These are phyloP conservation scores for Pythium sukuiense DNA, from an alignment of 352 stramenopile species.

Conservation along the genomic window DNA sequence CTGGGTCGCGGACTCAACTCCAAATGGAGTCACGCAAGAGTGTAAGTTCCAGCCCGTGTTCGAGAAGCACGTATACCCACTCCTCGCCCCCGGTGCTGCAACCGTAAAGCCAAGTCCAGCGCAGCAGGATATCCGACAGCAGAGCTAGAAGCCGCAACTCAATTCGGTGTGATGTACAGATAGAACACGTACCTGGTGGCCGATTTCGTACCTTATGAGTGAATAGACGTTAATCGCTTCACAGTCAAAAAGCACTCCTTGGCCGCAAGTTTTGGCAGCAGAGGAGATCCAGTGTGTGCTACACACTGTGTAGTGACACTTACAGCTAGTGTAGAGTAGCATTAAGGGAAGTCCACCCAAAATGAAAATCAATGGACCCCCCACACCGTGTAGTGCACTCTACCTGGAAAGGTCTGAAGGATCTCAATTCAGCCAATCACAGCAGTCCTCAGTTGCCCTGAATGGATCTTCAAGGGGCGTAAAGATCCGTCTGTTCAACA, in stretches of 20 bases:
- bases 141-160: not conserved
- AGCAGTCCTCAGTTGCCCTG: not conserved
- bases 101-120: not conserved
- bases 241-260: too few species aligned
- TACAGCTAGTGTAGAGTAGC: too few species aligned
- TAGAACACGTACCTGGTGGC: too few species aligned
- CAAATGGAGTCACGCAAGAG: conserved; percentile 13
- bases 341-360: too few species aligned
- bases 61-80: conserved; percentile 30
- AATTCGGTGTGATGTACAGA: not conserved
- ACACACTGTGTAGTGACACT: too few species aligned
- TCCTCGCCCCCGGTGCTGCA: not conserved
- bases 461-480: not conserved
- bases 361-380: too few species aligned
- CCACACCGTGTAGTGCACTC: not conserved
- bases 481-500: not conserved
- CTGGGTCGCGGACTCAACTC: conserved; percentile 30
- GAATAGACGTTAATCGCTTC: too few species aligned
- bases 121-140: not conserved
- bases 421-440: not conserved
- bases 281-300: too few species aligned
- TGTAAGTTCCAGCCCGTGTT: conserved; percentile 46
- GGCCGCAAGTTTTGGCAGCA: too few species aligned
- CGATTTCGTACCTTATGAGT: too few species aligned
- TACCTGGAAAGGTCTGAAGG: not conserved